Base-by-base conservation (phyloP, 2,329 filamentous ascomycete genomes). In the Chaetomium sp. region DNA sequence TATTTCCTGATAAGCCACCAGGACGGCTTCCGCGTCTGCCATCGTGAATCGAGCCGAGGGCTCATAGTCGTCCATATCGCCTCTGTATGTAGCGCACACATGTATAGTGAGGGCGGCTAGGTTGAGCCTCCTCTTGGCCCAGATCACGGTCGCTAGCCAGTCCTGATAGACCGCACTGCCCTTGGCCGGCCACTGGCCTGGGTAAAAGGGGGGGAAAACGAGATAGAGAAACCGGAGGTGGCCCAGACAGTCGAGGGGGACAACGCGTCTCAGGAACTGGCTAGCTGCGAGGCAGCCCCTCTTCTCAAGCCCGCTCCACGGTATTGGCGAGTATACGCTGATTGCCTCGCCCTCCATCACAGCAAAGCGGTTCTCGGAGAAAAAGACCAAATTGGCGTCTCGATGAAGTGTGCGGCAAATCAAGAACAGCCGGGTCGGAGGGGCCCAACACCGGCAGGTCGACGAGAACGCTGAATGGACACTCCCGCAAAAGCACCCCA, bases 401-500 rank as follows among this genome's bases (percentile, higher is more conserved):
- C 57, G 19, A 34, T 40, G 38, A 6, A 61, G 42, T 1, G 14
- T 6, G 10, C 38, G 49, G 35, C 56, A 57, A 41, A 58, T 37
- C 5, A 62, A 59, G 14, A 62, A 62, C 37, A 61, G 27, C 2
- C 41, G 50, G 1, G 45, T 38, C 2, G 59, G 60, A 5, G 59
- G n/a, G 38, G 41, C 38, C 56, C 59, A 62, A 50, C 60, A 62
- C 10, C 41, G 19, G 41, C 60, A 61, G 9, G 42, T 49, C 1
- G 59, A 53, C 27, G 56, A 62, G 32, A 48, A 55, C 8, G 59
- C 54, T 11, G 56, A 33, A 35, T 62, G 59, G 1, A 19, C 5
- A 8, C 37, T 4, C 8, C 50, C 10, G 32, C 60, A 62, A 44
- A 59, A 62, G 27, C 56, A 59, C 0, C 56, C 53, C 1, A 42